Percentiles rank a stretch among this genome's conserved stretches.
phyloP scores from a whole-genome alignment of 257 asterid genomes.

The Jasminum sambac region DNA sequence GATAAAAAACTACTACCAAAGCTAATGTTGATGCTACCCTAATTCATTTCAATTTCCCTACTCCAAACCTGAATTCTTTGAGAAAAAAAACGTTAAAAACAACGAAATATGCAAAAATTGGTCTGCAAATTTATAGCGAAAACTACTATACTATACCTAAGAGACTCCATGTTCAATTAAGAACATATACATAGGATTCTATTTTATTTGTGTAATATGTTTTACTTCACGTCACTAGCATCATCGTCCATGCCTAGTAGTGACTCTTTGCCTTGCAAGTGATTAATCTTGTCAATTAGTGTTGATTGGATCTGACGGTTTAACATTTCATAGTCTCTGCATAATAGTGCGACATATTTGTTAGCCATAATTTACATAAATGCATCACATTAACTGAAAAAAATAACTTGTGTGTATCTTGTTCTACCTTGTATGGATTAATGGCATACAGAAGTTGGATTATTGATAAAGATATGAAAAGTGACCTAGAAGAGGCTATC shows the following conservation, averaged over 20 bases:
- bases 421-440: slow-evolving; percentile 61
- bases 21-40: too few relatives aligned
- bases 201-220: too few relatives aligned
- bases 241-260: slow-evolving; percentile 43
- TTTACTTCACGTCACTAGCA: slow-evolving; percentile 62
- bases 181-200: too few relatives aligned
- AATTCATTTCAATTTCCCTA: too few relatives aligned
- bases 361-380: not conserved
- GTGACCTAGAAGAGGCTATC: slow-evolving; percentile 40
- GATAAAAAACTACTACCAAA: too few relatives aligned
- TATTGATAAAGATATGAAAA: slow-evolving; percentile 41
- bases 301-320: slow-evolving; percentile 58
- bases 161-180: too few relatives aligned
- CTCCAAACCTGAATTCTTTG: too few relatives aligned
- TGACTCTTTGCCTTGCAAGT: slow-evolving; percentile 44
- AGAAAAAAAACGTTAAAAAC: too few relatives aligned
- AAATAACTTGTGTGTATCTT: not conserved
- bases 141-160: too few relatives aligned
- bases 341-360: slow-evolving; percentile 1
- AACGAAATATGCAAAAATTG: too few relatives aligned
- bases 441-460: slow-evolving; percentile 66
- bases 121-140: too few relatives aligned
- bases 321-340: slow-evolving; percentile 74
- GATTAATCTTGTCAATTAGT: slow-evolving; percentile 59
- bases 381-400: not conserved